phyloP scores from a whole-genome alignment of 352 stramenopile genomes.

The Pythium phragmitis region DNA sequence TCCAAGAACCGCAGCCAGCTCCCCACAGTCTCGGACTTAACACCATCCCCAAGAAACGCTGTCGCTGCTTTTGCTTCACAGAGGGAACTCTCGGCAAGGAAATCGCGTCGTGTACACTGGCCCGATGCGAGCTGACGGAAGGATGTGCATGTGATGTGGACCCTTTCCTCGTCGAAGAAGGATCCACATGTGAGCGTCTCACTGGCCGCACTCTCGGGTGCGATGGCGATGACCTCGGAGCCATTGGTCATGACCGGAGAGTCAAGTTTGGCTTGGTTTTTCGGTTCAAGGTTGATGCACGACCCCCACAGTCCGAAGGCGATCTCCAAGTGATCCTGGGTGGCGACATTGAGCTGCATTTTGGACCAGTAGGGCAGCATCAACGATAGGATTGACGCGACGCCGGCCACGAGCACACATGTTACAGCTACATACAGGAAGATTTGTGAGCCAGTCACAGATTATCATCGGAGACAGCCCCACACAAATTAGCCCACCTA shows the following conservation, averaged over 20 bases:
- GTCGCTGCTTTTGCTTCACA: slow-evolving; percentile 30
- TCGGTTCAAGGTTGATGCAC: slow-evolving; percentile 46
- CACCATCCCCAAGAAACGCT: slow-evolving; percentile 31
- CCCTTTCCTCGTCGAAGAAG: slow-evolving; percentile 17
- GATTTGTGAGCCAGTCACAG: neutral
- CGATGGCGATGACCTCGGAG: slow-evolving; percentile 24
- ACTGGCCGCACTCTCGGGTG: slow-evolving; percentile 19
- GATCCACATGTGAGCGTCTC: slow-evolving; percentile 26
- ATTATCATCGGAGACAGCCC: neutral
- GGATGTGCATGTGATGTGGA: slow-evolving; percentile 28
- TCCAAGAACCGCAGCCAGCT: slow-evolving; percentile 45
- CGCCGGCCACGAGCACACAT: slow-evolving; percentile 33
- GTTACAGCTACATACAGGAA: slow-evolving; percentile 30
- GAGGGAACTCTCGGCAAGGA: slow-evolving; percentile 4
- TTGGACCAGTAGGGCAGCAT: slow-evolving; percentile 60
- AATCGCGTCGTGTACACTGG: slow-evolving; percentile 23
- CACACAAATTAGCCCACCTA: slow-evolving; percentile 30
- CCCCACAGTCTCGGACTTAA: slow-evolving; percentile 1
- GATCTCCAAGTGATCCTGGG: slow-evolving; percentile 36
- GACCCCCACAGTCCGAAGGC: slow-evolving; percentile 55
- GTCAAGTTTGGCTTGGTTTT: slow-evolving; percentile 7
- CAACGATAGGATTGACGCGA: slow-evolving; percentile 38
- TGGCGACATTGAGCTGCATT: slow-evolving; percentile 12
- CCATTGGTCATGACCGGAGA: slow-evolving; percentile 25
- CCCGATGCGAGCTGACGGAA: slow-evolving; percentile 25